Evolutionary conservation across 139 green algal species (phyloP).

Genomic region (Spirogloea muscicola): DNA sequence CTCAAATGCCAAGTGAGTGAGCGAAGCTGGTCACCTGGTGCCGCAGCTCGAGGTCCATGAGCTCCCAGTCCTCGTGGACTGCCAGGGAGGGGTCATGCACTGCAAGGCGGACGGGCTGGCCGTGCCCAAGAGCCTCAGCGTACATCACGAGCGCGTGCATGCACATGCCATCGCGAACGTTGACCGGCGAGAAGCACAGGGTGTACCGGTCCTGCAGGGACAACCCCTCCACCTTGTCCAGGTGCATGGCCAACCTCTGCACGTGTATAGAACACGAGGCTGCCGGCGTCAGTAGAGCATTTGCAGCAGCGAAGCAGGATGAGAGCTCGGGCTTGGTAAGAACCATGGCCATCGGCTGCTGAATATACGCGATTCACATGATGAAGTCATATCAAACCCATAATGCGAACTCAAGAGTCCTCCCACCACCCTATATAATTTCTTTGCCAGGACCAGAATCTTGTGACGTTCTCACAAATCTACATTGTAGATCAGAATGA

Average conservation of each 20-base stretch:
- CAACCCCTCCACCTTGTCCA: conserved; percentile 36
- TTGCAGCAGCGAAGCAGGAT: neutral
- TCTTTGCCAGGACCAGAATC: too few species aligned
- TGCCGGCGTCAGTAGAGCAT: conserved; percentile 1
- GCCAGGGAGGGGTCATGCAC: neutral
- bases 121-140: conserved; percentile 8
- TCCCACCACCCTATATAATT: too few species aligned
- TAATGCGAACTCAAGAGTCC: too few species aligned
- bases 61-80: neutral
- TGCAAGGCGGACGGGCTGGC: conserved; percentile 16
- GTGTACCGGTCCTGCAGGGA: conserved; percentile 39
- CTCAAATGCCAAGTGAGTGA: neutral
- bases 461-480: conserved; percentile 37
- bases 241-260: conserved; percentile 31
- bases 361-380: too few species aligned
- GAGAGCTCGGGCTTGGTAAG: too few species aligned
- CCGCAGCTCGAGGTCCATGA: conserved; percentile 31
- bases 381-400: too few species aligned
- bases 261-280: neutral
- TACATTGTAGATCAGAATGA: neutral
- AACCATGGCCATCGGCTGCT: too few species aligned
- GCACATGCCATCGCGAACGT: conserved; percentile 17
- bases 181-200: conserved; percentile 41
- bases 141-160: conserved; percentile 32
- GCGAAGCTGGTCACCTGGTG: too few species aligned